Conservation (phyloP, 192 early-diverging fungal genomes). For the Podila minutissima region DNA sequence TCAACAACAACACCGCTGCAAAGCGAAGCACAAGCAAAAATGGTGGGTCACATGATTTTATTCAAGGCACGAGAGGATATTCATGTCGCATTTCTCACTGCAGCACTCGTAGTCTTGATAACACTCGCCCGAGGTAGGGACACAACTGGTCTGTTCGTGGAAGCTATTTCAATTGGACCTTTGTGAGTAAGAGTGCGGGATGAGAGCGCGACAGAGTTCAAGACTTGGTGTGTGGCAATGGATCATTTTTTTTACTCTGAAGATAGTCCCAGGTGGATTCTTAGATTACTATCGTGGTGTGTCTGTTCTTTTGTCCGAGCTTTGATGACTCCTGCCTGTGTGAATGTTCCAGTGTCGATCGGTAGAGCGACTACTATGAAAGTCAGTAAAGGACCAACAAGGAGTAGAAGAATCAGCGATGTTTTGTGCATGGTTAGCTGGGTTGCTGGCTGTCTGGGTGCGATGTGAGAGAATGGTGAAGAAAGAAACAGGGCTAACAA, state of each 20-base stretch:
- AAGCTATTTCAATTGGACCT: too few species aligned
- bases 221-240: not conserved
- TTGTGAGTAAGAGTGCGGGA: too few species aligned
- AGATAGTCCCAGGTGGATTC: not conserved
- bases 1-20: too few species aligned
- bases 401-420: not conserved
- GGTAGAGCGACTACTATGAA: not conserved
- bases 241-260: not conserved
- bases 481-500: not conserved
- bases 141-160: not conserved
- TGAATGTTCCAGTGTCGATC: not conserved
- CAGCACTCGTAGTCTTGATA: slow-evolving; percentile 15
- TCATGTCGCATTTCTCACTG: not conserved
- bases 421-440: not conserved
- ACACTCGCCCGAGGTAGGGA: slow-evolving; percentile 5
- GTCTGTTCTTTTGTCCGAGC: not conserved
- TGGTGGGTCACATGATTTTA: too few species aligned
- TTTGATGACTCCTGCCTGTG: not conserved
- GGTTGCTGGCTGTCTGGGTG: not conserved
- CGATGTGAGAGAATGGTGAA: not conserved
- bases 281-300: not conserved
- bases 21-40: too few species aligned
- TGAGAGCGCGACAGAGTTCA: not conserved
- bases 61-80: not conserved
- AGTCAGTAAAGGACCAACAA: not conserved